Evolutionary conservation across 2,329 filamentous ascomycete genomes (phyloP), one percentile per base, ranked within the genome.

Genomic region (Simplicillium sp.): DNA sequence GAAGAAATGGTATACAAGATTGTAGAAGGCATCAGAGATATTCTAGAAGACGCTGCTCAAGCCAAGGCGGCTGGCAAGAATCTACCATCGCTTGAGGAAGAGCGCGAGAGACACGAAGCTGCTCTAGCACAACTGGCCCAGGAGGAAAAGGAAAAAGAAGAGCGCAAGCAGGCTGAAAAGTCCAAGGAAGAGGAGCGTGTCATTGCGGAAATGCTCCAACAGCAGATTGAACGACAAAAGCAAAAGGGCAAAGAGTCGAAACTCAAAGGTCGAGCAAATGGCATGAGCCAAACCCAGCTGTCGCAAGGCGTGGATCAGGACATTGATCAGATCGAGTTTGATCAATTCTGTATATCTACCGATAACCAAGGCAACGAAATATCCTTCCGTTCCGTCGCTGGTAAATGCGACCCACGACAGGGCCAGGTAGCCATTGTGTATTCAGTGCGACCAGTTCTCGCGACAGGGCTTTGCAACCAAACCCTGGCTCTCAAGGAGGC

Each of bases 61-160:
- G 79, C 81, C 20, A 84, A 84, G 50, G 82, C 84, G 37, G 77
- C 82, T 41, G 84, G 87, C 28, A 76, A 80, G 41, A 76, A 87
- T 46, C 66, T 95, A 13, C 88, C 87, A 2, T 95, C 87, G 28
- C 69, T 97, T 7, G 87, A 94, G 54, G 87, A 94, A 52, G 89
- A 97, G 60, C 78, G 89, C 32, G 87, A 84, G 20, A 80, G 80
- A 12, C 87, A 94, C 46, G 86, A 94, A 62, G 83, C 83, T 16
- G 77, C 76, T 17, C 68, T 85, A 20, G 77, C 77, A 36, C 71
- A 72, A 52, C 62, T 77, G 39, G 83, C 73, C 49, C 65, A 66
- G 59, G 73, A 71, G 54, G 68, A 77, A 45, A 70, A 67, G 45
- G 66, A 71, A 47, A 67, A 68, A 37, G 68, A 76, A 38, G 68